A percentile compares a stretch with the other conserved stretches of the same genome.
These are phyloP conservation scores for Narthecium ossifragum DNA, from an alignment of 106 monocot genomes.

Conservation along the genomic window DNA sequence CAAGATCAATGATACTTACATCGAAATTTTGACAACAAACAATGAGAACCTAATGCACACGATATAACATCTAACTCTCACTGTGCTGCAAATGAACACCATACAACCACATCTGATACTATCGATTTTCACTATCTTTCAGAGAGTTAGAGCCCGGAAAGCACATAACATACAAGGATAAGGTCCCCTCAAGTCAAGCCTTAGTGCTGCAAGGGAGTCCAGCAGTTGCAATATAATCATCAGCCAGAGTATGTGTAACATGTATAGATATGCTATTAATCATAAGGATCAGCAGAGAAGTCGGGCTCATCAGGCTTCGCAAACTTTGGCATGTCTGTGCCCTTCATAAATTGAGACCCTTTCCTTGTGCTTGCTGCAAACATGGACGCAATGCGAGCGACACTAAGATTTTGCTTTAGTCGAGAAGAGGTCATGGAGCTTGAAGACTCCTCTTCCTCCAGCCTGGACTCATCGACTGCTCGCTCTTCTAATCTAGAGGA, in stretches of 20 bases:
- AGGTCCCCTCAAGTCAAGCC: neutral
- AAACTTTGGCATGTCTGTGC: conserved; percentile 34
- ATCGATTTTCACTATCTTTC: neutral
- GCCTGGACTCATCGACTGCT: conserved; percentile 11
- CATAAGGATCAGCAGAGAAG: conserved; percentile 50
- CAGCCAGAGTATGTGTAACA: too few relatives aligned
- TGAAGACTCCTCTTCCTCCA: conserved; percentile 18
- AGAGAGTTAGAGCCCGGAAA: neutral
- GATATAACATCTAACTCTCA: too few relatives aligned
- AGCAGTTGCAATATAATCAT: neutral
- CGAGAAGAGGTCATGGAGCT: conserved; percentile 5
- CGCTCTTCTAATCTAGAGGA: conserved; percentile 24
- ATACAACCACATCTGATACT: too few relatives aligned
- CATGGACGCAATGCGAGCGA: conserved; percentile 29
- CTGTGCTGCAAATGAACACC: too few relatives aligned
- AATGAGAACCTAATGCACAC: neutral
- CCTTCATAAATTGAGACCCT: conserved; percentile 25
- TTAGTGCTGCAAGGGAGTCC: neutral
- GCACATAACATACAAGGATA: neutral
- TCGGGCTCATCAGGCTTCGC: conserved; percentile 86
- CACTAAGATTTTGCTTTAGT: conserved; percentile 24
- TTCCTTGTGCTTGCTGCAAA: conserved; percentile 22
- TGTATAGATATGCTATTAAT: conserved; percentile 4
- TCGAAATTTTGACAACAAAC: neutral
- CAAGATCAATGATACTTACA: neutral